Base-by-base conservation (phyloP, 2,329 filamentous ascomycete species). In the Colletotrichum filicis region DNA sequence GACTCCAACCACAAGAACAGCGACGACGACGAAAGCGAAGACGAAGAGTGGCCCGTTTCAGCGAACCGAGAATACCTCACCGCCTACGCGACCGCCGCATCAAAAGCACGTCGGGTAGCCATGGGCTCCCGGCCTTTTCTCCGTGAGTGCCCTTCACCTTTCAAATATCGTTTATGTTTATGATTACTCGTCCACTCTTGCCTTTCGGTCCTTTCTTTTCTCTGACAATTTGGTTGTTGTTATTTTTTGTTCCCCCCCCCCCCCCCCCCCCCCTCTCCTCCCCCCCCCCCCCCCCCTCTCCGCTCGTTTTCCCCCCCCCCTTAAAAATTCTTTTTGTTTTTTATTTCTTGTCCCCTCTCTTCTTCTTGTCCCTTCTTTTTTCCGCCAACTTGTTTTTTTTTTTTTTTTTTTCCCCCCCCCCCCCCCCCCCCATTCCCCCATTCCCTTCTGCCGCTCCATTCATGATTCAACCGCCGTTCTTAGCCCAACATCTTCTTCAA, bases 111-210 rank as follows among this genome's bases (percentile, higher is more conserved):
- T 75, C 74, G 72, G 46, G 76, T 77, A 67, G 77, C 77, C 16
- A 76, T 84, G 61, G 80, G 80, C 3, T 74, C 76, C 26, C 74
- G 68, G 56, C 72, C 75, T 16, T 82, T 83, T 75, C 83, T 82
- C 74, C 80, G 83, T 85, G 75, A 80, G 84, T 83, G 5, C 14
- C 14, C 12, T 65, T 49, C 6, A n/a, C 16, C 42, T 16, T 42
- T 49, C 42, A 49, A 37, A 9, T n/a, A 49, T n/a, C 19, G 37
- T n/a, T n/a, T n/a, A n/a, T 32, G 9, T 52, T 37, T 16, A 37
- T 42, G 3, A 16, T 19, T 16, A 42, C 30, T 42, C 63, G 68
- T 63, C 24, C 49, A 49, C 42, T 49, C 16, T 52, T 35, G 42
- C 37, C 26, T 42, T 53, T 46, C 57, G 68, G 75, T 63, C 30